Evolutionary conservation across 2,329 filamentous ascomycete genomes (phyloP).

Genomic region (Erysiphe pisi): DNA sequence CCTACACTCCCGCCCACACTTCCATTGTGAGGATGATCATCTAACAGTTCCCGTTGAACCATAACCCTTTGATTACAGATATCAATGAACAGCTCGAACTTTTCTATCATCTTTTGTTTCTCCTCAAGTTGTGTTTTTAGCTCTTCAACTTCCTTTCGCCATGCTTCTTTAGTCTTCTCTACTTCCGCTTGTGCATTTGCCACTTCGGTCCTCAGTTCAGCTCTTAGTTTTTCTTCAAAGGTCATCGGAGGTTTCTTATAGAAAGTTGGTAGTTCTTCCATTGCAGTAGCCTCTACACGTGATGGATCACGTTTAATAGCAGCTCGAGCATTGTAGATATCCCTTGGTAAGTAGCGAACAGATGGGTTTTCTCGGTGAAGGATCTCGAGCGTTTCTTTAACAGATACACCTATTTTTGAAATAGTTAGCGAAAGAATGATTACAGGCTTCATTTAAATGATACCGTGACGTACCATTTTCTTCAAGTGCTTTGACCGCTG

Average conservation of each 20-base stretch:
- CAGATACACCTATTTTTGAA: slow-evolving; percentile 46
- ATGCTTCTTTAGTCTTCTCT: slow-evolving; percentile 47
- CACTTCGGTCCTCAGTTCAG: slow-evolving; percentile 51
- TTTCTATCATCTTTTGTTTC: slow-evolving; percentile 51
- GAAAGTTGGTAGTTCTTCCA: slow-evolving; percentile 51
- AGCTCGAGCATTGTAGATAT: slow-evolving; percentile 58
- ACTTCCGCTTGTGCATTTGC: slow-evolving; percentile 49
- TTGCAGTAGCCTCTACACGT: slow-evolving; percentile 50
- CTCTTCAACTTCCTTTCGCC: slow-evolving; percentile 48
- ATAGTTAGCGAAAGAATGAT: slow-evolving; percentile 36
- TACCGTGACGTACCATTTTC: slow-evolving; percentile 47
- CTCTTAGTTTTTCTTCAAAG: slow-evolving; percentile 52
- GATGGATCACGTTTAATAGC: slow-evolving; percentile 56
- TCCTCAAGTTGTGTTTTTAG: slow-evolving; percentile 51
- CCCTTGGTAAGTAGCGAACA: slow-evolving; percentile 51
- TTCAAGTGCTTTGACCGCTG: slow-evolving; percentile 55
- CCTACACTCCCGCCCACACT: background rate
- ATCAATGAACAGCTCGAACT: slow-evolving; percentile 60
- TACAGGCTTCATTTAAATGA: slow-evolving; percentile 6
- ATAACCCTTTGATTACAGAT: slow-evolving; percentile 58
- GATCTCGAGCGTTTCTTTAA: slow-evolving; percentile 56
- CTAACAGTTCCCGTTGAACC: slow-evolving; percentile 48
- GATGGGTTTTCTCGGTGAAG: slow-evolving; percentile 54
- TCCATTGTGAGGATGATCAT: slow-evolving; percentile 30
- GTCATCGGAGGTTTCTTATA: slow-evolving; percentile 56